phyloP scores from a whole-genome alignment of 2,329 filamentous ascomycete species.

The Talaromyces marneffei region DNA sequence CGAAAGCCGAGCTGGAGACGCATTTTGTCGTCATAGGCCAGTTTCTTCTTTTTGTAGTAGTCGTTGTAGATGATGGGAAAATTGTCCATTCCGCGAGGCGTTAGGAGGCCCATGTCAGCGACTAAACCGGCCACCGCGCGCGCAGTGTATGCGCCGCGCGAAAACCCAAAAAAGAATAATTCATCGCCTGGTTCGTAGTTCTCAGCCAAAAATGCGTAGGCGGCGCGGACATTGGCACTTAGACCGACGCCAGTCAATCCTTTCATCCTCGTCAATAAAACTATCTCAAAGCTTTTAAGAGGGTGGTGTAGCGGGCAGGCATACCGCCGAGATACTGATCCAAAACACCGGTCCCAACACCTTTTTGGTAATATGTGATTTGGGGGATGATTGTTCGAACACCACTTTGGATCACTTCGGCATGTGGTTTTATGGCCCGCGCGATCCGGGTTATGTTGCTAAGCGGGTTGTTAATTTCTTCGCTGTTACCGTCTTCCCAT shows the following conservation, averaged over 20 bases:
- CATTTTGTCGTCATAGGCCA: neutral
- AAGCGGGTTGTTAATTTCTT: constrained; percentile 24
- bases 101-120: constrained; percentile 43
- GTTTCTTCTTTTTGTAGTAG: constrained; percentile 21
- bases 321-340: constrained; percentile 21
- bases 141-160: constrained; percentile 43
- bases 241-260: constrained; percentile 18
- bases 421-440: constrained; percentile 30
- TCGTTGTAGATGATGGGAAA: constrained; percentile 22
- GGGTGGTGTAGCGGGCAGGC: neutral
- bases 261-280: constrained; percentile 5
- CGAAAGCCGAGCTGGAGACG: constrained; percentile 17
- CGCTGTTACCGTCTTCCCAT: constrained; percentile 29
- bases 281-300: no score
- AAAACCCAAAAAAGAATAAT: constrained; percentile 47
- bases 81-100: constrained; percentile 22
- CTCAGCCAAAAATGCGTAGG: constrained; percentile 46
- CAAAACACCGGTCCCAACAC: constrained; percentile 29
- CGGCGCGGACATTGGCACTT: constrained; percentile 23
- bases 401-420: constrained; percentile 25
- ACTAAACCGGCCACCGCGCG: constrained; percentile 44
- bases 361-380: constrained; percentile 39
- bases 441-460: constrained; percentile 38
- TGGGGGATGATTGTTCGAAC: constrained; percentile 25
- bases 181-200: constrained; percentile 50